Percentiles rank a stretch among this genome's conserved stretches.
Evolutionary conservation across 2,329 filamentous ascomycete genomes (phyloP).

Genomic region (Fusarium camptoceras): DNA sequence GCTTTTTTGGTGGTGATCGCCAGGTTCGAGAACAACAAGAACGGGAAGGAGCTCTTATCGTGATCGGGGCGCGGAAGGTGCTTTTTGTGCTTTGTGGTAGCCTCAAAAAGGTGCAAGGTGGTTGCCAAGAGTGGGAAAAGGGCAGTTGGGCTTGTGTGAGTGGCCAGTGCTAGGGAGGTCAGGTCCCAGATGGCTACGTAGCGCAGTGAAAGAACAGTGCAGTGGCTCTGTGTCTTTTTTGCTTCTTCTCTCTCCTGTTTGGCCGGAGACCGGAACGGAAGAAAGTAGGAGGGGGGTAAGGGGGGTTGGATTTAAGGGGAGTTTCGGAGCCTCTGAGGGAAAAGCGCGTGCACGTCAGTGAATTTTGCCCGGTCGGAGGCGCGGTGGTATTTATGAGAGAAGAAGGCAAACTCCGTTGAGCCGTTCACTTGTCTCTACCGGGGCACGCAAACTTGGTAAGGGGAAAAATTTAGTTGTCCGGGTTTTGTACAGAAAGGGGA

Average conservation of each 20-base stretch:
- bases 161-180: conserved; percentile 20
- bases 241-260: conserved; percentile 36
- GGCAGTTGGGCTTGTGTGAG: conserved; percentile 14
- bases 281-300: conserved; percentile 25
- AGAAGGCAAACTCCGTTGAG: conserved; percentile 51
- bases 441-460: conserved; percentile 50
- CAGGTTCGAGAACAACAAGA: conserved; percentile 36
- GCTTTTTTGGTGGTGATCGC: conserved; percentile 31
- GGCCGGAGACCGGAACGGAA: conserved; percentile 31
- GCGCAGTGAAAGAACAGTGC: conserved; percentile 12
- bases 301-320: conserved; percentile 48
- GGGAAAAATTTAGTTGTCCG: conserved; percentile 54
- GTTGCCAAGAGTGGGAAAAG: conserved; percentile 30
- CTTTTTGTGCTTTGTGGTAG: conserved; percentile 38
- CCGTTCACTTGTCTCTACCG: conserved; percentile 55
- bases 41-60: conserved; percentile 37
- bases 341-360: conserved; percentile 62
- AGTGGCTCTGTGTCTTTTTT: conserved; percentile 37
- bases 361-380: conserved; percentile 58
- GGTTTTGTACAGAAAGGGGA: conserved; percentile 37
- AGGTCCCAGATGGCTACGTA: conserved; percentile 19
- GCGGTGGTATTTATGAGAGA: conserved; percentile 61
- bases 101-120: conserved; percentile 32
- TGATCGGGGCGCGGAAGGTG: conserved; percentile 36
- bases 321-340: conserved; percentile 55